Evolutionary conservation across 352 stramenopile genomes (phyloP), one percentile per base, ranked within the genome.

Genomic region (Globisporangium mamillatum): DNA sequence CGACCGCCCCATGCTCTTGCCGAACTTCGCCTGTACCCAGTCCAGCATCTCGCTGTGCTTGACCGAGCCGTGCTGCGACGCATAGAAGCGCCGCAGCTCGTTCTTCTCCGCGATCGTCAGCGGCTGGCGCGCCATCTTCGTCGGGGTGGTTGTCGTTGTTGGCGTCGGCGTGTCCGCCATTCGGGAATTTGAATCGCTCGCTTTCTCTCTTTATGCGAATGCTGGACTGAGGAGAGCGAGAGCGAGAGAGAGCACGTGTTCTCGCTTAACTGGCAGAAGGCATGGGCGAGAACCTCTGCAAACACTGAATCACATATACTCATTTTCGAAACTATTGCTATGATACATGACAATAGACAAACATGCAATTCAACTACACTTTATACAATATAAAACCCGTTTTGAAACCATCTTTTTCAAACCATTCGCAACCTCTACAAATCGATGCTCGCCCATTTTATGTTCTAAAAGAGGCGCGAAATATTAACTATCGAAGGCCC

Each of bases 31-130:
- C 36, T 25, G 41, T 9, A 69, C 55, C 64, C 64, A 69, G 12
- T 69, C 64, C 38, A 69, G 38, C 38, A 69, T 41, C 18, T 69
- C 64, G 53, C 44, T 63, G 18, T 69, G 64, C 55, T 54, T 69
- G 34, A 36, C 20, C 6, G 54, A 10, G 3, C 53, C 53, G 25
- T 34, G 36, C 54, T 48, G 44, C 53, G 64, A 34, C 41, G 64
- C 64, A n/a, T 69, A 32, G 41, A 63, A 62, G 52, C 53, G 64
- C 24, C 64, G 64, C 64, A 69, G 20, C 46, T 63, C 52, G 54
- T 69, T 69, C 54, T 69, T 69, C 22, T 69, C 53, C 6, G 64
- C 64, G 29, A 69, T 29, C 64, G 64, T 69, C 54, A 69, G 64
- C 64, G 41, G 64, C 55, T 69, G 64, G 6, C 55, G 64, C 27